Evolutionary conservation across 2,329 filamentous ascomycete species (phyloP), one percentile per base, ranked within the genome.

Genomic region (Neocucurbitaria cava): DNA sequence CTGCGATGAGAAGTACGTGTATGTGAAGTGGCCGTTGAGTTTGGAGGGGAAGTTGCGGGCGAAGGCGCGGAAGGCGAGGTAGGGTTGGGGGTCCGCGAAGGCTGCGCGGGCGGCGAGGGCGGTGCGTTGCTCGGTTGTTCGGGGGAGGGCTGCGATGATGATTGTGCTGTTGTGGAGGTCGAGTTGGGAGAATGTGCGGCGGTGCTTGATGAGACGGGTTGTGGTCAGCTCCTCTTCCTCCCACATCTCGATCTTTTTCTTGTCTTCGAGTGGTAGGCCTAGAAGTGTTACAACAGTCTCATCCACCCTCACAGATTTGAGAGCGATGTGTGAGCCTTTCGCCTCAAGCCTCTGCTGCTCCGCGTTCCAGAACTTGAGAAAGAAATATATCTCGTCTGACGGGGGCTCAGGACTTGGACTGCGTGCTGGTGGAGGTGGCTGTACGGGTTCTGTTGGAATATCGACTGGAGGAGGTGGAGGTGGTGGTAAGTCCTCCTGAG

Each of bases 1-100:
- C 46, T 86, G 81, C 2, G 78, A 78, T 6, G 80, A 83, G 59
- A 85, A 84, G 47, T 82, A 81, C 58, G 83, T 81, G 49, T 82
- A 72, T 2, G 79, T 84, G 60, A 80, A 81, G 46, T 72, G 75
- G 13, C 81, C 81, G 65, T 53, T 76, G 10, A 74, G 42, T 24
- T 59, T 63, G n/a, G 54, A 69, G 3, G 81, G 80, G 55, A 83
- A 81, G 45, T 77, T 75, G 45, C 79, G 78, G 4, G 65, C 61
- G 30, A 70, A 60, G 6, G 75, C 71, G 20, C 74, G 68, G 36
- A 77, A 78, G 61, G 74, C 75, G 30, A 83, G 74, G 61, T 81
- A 83, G 24, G 77, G 42, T n/a, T 66, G 65, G 0, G 66, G 62
- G 18, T 76, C 72, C n/a, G 71, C 63, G 44, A 75, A 75, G 2